Conservation (phyloP, 768 basidiomycete species). For the Stropharia rugosoannulata region DNA sequence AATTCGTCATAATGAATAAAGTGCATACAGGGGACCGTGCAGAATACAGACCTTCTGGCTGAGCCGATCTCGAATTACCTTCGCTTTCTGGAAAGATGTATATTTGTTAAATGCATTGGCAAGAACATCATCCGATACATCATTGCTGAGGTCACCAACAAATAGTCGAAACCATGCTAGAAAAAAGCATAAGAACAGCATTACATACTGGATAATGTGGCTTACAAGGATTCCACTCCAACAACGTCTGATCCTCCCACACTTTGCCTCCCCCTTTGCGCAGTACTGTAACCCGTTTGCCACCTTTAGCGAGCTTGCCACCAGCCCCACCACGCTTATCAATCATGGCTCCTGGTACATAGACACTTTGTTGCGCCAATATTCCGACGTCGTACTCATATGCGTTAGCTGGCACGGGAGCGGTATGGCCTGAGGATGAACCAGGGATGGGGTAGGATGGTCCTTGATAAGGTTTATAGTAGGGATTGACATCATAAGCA, state of each 20-base stretch:
- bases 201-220: constrained; percentile 13
- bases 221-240: constrained; percentile 97
- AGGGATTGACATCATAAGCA: constrained; percentile 68
- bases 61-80: constrained; percentile 91
- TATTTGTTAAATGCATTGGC: constrained; percentile 93
- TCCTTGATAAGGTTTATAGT: constrained; percentile 78
- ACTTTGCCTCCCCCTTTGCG: constrained; percentile 95
- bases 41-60: constrained; percentile 74
- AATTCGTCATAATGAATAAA: constrained; percentile 5
- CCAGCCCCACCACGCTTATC: constrained; percentile 86
- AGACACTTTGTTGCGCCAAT: constrained; percentile 87
- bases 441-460: constrained; percentile 70
- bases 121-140: constrained; percentile 94
- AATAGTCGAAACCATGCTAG: constrained; percentile 97
- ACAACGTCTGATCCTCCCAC: constrained; percentile 96
- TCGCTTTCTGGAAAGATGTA: constrained; percentile 89
- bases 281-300: constrained; percentile 90
- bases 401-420: constrained; percentile 85
- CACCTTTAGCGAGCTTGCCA: constrained; percentile 84
- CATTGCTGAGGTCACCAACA: constrained; percentile 97
- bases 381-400: constrained; percentile 93
- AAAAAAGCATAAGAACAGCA: constrained; percentile 12
- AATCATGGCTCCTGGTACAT: constrained; percentile 89
- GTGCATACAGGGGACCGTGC: neutral
- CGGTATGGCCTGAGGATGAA: constrained; percentile 63